Evolutionary conservation across 805 yeast species (phyloP).

Genomic region (Kodamaea jinghongensis): DNA sequence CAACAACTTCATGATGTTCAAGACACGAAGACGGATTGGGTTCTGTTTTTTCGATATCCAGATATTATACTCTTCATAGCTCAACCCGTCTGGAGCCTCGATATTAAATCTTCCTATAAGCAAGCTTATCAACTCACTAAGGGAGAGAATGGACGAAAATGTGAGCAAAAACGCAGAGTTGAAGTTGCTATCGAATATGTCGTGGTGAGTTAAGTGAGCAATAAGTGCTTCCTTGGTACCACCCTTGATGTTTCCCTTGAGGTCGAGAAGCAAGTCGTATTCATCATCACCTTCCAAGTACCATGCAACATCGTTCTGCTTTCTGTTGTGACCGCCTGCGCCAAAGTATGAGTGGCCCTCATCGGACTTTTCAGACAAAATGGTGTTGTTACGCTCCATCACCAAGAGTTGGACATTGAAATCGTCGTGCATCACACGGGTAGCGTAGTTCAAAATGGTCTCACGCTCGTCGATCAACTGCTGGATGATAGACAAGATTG

Average conservation of each 20-base stretch:
- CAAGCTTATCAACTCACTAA: slow-evolving; percentile 57
- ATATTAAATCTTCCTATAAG: slow-evolving; percentile 64
- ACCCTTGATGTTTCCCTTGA: slow-evolving; percentile 73
- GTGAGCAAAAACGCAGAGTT: slow-evolving; percentile 70
- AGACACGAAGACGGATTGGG: slow-evolving; percentile 64
- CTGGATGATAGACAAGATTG: slow-evolving; percentile 42
- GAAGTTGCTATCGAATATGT: slow-evolving; percentile 57
- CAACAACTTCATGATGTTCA: slow-evolving; percentile 63
- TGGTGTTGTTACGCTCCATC: slow-evolving; percentile 44
- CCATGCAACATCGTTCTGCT: slow-evolving; percentile 59
- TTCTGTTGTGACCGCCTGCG: slow-evolving; percentile 29
- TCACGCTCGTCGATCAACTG: slow-evolving; percentile 71
- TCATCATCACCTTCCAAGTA: slow-evolving; percentile 67
- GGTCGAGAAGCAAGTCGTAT: slow-evolving; percentile 53
- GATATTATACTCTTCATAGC: slow-evolving; percentile 72
- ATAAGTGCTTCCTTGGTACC: slow-evolving; percentile 78
- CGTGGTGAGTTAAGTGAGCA: slow-evolving; percentile 78
- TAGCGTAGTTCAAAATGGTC: slow-evolving; percentile 65
- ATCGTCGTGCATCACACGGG: slow-evolving; percentile 75
- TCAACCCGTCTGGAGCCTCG: slow-evolving; percentile 83
- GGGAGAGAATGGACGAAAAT: slow-evolving; percentile 69
- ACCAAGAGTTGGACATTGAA: slow-evolving; percentile 57
- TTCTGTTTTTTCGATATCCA: slow-evolving; percentile 73
- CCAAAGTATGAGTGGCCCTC: slow-evolving; percentile 30
- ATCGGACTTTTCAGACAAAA: slow-evolving; percentile 35